A percentile compares a stretch with the other conserved stretches of the same genome.
These are phyloP conservation scores for Combretum micranthum DNA, from an alignment of 345 rosid genomes.

Conservation along the genomic window DNA sequence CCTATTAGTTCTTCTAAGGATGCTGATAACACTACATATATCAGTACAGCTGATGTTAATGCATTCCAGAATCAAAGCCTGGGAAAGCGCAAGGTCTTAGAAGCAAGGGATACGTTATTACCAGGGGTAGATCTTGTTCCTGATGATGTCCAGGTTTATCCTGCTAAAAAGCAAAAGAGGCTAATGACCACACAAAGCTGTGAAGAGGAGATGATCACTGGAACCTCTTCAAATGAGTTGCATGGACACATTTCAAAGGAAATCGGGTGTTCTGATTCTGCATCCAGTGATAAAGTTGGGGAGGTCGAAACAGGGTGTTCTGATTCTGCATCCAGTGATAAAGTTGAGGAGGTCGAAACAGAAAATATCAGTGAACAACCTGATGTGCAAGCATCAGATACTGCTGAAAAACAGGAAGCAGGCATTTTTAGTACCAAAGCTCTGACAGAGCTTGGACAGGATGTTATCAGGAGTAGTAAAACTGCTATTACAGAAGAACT, in stretches of 20 bases:
- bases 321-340: no score
- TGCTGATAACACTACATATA: conserved; percentile 22
- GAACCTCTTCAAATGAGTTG: conserved; percentile 16
- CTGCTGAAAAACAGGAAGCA: conserved; percentile 21
- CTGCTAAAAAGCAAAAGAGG: conserved; percentile 8
- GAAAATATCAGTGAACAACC: not conserved
- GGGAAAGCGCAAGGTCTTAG: conserved; percentile 56
- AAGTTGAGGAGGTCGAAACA: conserved; percentile 16
- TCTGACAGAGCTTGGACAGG: conserved; percentile 15
- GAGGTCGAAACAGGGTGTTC: no score
- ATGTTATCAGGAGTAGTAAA: no score
- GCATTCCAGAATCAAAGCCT: conserved; percentile 25
- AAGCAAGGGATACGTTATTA: conserved; percentile 13
- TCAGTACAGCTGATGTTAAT: conserved; percentile 22
- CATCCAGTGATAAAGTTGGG: conserved; percentile 17
- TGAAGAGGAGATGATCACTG: conserved; percentile 25
- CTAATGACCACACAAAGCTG: not conserved
- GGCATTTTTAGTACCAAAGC: conserved; percentile 20
- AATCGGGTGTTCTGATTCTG: conserved; percentile 16
- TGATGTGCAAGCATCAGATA: conserved; percentile 2
- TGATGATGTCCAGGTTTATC: conserved; percentile 25
- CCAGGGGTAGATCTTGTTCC: conserved; percentile 16
- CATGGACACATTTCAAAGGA: conserved; percentile 18
- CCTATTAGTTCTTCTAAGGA: conserved; percentile 18
- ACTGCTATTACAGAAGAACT: no score